Percentiles rank a stretch among this genome's conserved stretches.
Evolutionary conservation across 2,329 filamentous ascomycete species (phyloP).

Genomic region (Colletotrichum camelliae): DNA sequence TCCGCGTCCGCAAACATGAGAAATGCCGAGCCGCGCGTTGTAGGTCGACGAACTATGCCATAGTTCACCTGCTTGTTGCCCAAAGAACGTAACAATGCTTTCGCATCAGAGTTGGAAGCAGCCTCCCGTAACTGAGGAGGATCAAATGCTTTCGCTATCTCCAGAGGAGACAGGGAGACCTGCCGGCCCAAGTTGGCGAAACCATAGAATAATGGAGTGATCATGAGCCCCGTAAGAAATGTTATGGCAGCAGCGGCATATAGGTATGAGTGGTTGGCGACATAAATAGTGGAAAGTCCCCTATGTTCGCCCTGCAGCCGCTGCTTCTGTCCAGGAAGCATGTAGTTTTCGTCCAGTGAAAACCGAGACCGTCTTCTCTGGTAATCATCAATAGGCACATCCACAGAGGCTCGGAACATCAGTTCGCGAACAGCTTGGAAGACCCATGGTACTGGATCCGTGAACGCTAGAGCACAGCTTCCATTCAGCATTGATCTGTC

Average conservation of each 20-base stretch:
- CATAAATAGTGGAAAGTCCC: not conserved
- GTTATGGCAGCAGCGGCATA: not conserved
- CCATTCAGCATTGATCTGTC: not conserved
- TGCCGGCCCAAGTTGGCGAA: not conserved
- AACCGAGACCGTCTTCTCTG: not conserved
- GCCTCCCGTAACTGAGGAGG: not conserved
- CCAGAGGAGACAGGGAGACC: not conserved
- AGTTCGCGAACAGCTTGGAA: not conserved
- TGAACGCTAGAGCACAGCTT: not conserved
- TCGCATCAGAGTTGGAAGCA: not conserved
- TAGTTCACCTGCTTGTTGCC: not conserved
- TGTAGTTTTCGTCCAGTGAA: not conserved
- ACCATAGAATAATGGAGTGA: not conserved
- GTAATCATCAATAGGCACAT: not conserved
- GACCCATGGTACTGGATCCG: not conserved
- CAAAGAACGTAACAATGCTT: not conserved
- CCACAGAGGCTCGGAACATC: not conserved
- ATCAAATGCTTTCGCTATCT: not conserved
- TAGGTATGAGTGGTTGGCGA: not conserved
- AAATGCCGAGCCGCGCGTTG: not conserved
- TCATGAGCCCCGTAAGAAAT: not conserved
- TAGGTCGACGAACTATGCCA: not conserved
- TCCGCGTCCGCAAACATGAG: not conserved
- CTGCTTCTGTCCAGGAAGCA: not conserved
- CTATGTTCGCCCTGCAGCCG: not conserved